Percentiles rank a stretch among this genome's conserved stretches.
These are phyloP conservation scores for Cyclotella atomus DNA, from an alignment of 108 stramenopile species.

Conservation along the genomic window DNA sequence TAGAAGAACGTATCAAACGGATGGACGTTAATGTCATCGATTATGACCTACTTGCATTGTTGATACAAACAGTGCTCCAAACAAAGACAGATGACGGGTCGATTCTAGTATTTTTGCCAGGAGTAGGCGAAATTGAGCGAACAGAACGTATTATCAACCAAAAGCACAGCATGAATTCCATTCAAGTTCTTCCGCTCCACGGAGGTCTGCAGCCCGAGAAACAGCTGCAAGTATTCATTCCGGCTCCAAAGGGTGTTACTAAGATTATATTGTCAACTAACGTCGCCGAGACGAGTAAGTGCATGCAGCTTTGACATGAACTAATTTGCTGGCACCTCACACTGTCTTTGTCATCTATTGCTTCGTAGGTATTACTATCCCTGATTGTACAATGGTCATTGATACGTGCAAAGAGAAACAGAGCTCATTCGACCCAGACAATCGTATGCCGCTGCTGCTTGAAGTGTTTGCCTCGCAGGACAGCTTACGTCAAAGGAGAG, in stretches of 20 bases:
- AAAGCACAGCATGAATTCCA: conserved; percentile 24
- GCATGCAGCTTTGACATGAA: background rate
- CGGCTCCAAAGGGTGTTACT: conserved; percentile 65
- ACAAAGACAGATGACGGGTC: conserved; percentile 69
- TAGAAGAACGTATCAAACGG: conserved; percentile 75
- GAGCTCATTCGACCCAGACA: conserved; percentile 81
- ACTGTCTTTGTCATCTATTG: conserved; percentile 44
- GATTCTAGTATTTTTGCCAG: conserved; percentile 92
- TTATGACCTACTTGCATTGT: conserved; percentile 68
- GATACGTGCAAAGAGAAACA: conserved; percentile 90
- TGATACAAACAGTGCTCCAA: conserved; percentile 60
- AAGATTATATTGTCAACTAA: conserved; percentile 96
- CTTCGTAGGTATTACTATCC: conserved; percentile 86
- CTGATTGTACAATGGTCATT: conserved; percentile 89
- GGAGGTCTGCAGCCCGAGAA: conserved; percentile 90
- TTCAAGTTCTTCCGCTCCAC: conserved; percentile 86
- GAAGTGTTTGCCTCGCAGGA: conserved; percentile 83
- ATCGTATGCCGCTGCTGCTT: conserved; percentile 87
- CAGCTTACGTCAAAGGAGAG: conserved; percentile 79
- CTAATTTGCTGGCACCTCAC: too few relatives aligned
- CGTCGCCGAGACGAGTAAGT: conserved; percentile 90
- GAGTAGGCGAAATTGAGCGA: conserved; percentile 89
- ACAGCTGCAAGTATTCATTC: conserved; percentile 87
- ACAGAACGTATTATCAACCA: conserved; percentile 55
- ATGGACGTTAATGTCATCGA: conserved; percentile 72